These are phyloP conservation scores for Coemansia sp. DNA, from an alignment of 192 early-diverging fungal genomes.

Conservation along the genomic window DNA sequence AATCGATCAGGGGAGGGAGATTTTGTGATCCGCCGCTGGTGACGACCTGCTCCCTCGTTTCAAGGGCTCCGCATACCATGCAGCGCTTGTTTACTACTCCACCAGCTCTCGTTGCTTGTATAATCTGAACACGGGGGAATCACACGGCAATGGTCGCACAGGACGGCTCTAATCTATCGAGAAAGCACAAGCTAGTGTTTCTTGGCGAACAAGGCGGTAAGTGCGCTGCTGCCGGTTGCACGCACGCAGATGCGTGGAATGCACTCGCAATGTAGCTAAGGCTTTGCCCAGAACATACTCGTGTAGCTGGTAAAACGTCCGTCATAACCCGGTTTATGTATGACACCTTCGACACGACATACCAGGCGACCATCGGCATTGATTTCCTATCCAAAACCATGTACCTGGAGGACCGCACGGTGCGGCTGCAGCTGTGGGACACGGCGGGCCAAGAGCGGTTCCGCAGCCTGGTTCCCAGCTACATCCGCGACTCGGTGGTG, in stretches of 20 bases:
- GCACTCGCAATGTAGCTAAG: too few species aligned
- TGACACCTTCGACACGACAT: constrained; percentile 99
- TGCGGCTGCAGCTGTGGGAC: constrained; percentile 98
- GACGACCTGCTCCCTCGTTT: too few species aligned
- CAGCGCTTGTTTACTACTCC: too few species aligned
- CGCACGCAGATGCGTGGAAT: background rate
- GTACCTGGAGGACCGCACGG: constrained; percentile 97
- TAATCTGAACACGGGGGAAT: background rate
- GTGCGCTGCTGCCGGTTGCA: background rate
- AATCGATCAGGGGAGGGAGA: background rate
- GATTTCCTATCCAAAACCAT: constrained; percentile 99
- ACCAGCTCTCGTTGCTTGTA: background rate
- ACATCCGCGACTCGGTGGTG: constrained; percentile 97
- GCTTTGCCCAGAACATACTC: too few species aligned
- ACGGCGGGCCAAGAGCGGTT: constrained; percentile 99
- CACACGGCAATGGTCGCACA: constrained; percentile 23
- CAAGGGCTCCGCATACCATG: too few species aligned
- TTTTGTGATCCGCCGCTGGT: background rate
- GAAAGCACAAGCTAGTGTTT: constrained; percentile 98
- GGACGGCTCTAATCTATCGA: constrained; percentile 58
- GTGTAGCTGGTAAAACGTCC: constrained; percentile 94
- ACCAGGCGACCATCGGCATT: constrained; percentile 97
- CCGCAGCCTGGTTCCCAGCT: constrained; percentile 93
- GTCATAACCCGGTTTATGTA: constrained; percentile 99
- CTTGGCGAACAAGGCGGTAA: constrained; percentile 98